Evolutionary conservation across 2,329 filamentous ascomycete species (phyloP), one percentile per base, ranked within the genome.

Genomic region (Cryphonectria carpinicola): DNA sequence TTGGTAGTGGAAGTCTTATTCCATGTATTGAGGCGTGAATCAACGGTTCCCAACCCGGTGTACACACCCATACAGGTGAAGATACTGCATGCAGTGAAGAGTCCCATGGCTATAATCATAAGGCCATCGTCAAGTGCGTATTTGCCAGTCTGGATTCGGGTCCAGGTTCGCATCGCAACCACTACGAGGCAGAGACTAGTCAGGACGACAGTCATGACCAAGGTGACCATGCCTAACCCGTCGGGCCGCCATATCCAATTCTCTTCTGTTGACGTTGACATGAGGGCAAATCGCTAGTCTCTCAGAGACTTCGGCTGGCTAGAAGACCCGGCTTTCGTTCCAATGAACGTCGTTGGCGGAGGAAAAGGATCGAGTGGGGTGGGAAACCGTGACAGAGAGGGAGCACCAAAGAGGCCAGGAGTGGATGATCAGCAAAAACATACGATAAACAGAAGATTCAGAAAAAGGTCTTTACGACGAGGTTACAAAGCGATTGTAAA

Each of bases 1-100:
- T 37, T 46, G 5, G 54, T 60, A 19, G 61, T 58, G 11, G 37
- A 25, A 28, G 52, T 22, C 54, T 39, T 35, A 22, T 69, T 69
- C 67, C 67, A 69, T 32, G 62, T 4, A 19, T 65, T 25, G 3
- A 69, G 67, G 28, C 54, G 39, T 17, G 6, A 39, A 43, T 69
- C 67, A 14, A 19, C 11, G 28, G 67, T 69, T 14, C 67, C 67
- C 49, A 69, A 7, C n/a, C 67, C 67, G 25, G 60, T 56, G 49
- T 58, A 65, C 17, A 65, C 49, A 10, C 22, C 67, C 37, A 65
- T 19, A 41, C 37, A 60, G 17, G 67, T 69, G 61, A 54, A 49
- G 19, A 60, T 28, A 17, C 60, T 60, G 49, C 67, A 69, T 10
- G 67, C 46, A 32, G 22, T 60, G 35, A 61, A 69, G 13, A 58